Evolutionary conservation across 495 filamentous ascomycete genomes (phyloP), one percentile per base, ranked within the genome.

Genomic region (Podospora anserina): DNA sequence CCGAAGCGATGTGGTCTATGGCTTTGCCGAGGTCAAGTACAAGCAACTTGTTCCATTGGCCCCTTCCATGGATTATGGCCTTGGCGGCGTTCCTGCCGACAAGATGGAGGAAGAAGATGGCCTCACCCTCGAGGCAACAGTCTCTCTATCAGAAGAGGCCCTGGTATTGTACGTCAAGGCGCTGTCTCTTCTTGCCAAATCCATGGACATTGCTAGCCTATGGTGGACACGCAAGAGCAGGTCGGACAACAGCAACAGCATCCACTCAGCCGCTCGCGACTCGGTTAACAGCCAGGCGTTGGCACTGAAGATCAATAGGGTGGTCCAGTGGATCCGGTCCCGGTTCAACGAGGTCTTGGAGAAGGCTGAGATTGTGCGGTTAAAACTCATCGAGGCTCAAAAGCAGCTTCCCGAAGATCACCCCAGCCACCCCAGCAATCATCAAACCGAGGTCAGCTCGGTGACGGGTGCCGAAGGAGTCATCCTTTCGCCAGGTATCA

Each of bases 11-110:
- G 94, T 97, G 34, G 93, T 99, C 1, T 98, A 91, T 76, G 92
- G 92, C 23, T 97, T 98, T 79, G 95, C 95, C 11, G 95, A 98
- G 78, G 94, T 99, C 69, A 99, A 99, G 79, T 97, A 94, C 81
- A 95, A 95, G 78, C 95, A 99, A 75, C 85, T 99, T 39, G 86
- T 98, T 15, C 95, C 95, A 5, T 77, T 95, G 27, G 88, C 91
- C 5, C 95, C 94, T 16, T 93, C 90, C 0, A 88, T 86, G 70
- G 87, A 90, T 60, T 85, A 88, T 70, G 88, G 88, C 11, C 84
- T 92, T 27, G 88, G 90, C 26, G 87, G 90, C 6, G 54, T 80
- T 18, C 73, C 77, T 1, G 75, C 75, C 30, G 80, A 84, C 20
- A 85, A 82, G 70, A 80, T 86, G 66, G 77, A 83, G 26, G 85